Evolutionary conservation across 176 grass and related monocot genomes (phyloP), one percentile per base, ranked within the genome.

Genomic region (Coix lacrymajobi): DNA sequence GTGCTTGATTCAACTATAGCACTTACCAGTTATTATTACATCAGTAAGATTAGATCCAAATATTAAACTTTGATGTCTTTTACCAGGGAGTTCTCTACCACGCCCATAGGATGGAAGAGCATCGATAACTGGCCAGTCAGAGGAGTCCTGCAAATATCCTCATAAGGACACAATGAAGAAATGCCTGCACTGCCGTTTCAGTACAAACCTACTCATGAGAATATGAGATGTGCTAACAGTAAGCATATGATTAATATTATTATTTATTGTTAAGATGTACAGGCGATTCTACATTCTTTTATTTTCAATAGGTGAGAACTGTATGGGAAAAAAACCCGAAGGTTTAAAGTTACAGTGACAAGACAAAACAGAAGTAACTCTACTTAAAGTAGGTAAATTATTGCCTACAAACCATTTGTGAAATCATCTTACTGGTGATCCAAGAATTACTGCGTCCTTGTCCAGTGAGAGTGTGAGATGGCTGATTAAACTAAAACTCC

Each of bases 381-480:
- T 58, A 60, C 13, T 16, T 30, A 71, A 51, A 38, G 31, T 63
- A 75, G 3, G 9, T 38, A 65, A 75, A 61, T 6, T 34, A 71
- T 26, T 22, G 15, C 17, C 15, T 78, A 56, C 26, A 76, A 67
- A 81, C n/a, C 30, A 81, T 81, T 33, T 11, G 24, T 11, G 37
- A 58, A 87, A 72, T 90, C 79, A 73, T 91, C 88, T 90, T 88
- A 98, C 96, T 83, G 13, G 74, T 44, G 93, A 98, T 85, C 96
- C 96, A 78, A 96, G 91, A 85, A 98, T 95, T 44, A 89, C 85
- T 38, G 96, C 93, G 36, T 98, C 91, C 22, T 93, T 93, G 84
- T 98, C 88, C 64, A 96, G 61, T 20, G 93, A 98, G 43, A 98
- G 79, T 20, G 93, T 96, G 30, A 98, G 87, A 87, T 98, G 96